These are phyloP conservation scores for Backusella parvicylindrica DNA, from an alignment of 192 early-diverging fungal genomes.

Conservation along the genomic window DNA sequence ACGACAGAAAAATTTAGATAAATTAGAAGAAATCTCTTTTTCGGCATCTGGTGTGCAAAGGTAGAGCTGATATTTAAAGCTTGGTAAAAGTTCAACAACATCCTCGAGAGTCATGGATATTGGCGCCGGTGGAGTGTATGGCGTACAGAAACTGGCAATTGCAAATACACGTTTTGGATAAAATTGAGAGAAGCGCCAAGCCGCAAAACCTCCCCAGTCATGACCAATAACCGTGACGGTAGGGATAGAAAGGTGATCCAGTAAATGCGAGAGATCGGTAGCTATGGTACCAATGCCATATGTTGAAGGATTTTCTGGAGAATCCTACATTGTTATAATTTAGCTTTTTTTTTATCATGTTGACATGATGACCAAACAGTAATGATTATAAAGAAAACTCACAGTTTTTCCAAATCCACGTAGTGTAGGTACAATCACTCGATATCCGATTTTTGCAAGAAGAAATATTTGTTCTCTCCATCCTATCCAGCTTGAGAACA, in stretches of 20 bases:
- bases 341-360: background rate
- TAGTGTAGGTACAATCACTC: constrained; percentile 47
- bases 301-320: background rate
- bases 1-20: background rate
- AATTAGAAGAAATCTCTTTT: constrained; percentile 18
- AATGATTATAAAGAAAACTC: background rate
- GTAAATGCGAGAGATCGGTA: constrained; percentile 48
- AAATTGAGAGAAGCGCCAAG: constrained; percentile 51
- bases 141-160: constrained; percentile 45
- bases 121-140: constrained; percentile 39
- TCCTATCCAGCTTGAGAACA: constrained; percentile 3
- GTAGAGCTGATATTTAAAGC: constrained; percentile 48
- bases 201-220: constrained; percentile 58
- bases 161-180: constrained; percentile 56
- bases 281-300: constrained; percentile 50
- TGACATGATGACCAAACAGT: background rate
- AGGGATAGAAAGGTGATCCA: constrained; percentile 48
- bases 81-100: constrained; percentile 42
- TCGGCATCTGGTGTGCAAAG: constrained; percentile 30
- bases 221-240: constrained; percentile 59
- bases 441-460: constrained; percentile 47
- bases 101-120: constrained; percentile 35
- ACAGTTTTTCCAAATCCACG: constrained; percentile 51
- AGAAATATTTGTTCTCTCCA: constrained; percentile 42
- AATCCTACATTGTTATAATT: background rate